phyloP scores from a whole-genome alignment of 352 stramenopile genomes.

The Blastocystis sp. region DNA sequence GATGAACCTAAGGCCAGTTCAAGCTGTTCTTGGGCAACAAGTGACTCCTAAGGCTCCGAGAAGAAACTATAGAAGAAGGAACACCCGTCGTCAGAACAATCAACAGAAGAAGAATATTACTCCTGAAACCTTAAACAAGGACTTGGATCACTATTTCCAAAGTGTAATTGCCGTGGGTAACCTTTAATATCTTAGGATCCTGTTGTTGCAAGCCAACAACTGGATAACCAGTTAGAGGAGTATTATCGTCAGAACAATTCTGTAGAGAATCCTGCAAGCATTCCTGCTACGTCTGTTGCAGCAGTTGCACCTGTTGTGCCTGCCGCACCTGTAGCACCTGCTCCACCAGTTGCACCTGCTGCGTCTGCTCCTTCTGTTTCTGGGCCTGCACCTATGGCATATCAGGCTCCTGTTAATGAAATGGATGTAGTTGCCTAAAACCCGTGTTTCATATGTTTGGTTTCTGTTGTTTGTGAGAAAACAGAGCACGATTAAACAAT shows the following conservation, averaged over 20 bases:
- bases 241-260: constrained; percentile 3
- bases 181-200: background rate
- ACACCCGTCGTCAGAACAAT: background rate
- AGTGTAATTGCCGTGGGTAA: background rate
- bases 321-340: background rate
- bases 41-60: background rate
- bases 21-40: background rate
- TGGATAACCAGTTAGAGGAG: constrained; percentile 1
- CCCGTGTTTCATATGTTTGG: background rate
- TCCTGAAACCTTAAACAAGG: constrained; percentile 8
- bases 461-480: background rate
- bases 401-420: too few relatives aligned
- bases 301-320: background rate
- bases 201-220: background rate
- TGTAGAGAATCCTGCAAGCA: background rate
- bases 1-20: background rate
- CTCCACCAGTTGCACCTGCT: background rate
- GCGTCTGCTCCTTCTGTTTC: too few relatives aligned
- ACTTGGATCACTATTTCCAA: constrained; percentile 1
- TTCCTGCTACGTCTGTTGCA: background rate
- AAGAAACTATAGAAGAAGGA: background rate
- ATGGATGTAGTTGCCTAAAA: too few relatives aligned
- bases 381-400: too few relatives aligned
- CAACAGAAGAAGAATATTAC: background rate
- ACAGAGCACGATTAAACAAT: background rate